A percentile compares a stretch with the other conserved stretches of the same genome.
Evolutionary conservation across 768 basidiomycete genomes (phyloP).

Genomic region (Trametes cingulata): DNA sequence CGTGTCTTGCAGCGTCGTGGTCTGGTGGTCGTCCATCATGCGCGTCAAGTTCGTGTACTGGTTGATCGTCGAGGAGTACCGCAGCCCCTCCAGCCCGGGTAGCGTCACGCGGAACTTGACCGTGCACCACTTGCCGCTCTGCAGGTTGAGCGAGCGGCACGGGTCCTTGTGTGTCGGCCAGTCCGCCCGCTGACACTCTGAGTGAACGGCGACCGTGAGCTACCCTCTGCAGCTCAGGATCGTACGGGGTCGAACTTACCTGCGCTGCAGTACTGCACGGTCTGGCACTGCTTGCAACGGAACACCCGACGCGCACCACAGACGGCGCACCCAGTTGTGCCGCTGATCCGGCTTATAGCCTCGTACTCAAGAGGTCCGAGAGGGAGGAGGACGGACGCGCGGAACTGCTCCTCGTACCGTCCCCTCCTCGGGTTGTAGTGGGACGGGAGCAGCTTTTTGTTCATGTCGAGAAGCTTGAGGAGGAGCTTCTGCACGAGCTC

Average conservation of each 20-base stretch:
- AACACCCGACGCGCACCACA: constrained; percentile 39
- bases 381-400: constrained; percentile 39
- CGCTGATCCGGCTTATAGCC: constrained; percentile 40
- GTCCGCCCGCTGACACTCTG: constrained; percentile 43
- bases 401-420: constrained; percentile 28
- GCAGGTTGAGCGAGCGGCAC: constrained; percentile 41
- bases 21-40: constrained; percentile 27
- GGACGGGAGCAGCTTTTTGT: constrained; percentile 34
- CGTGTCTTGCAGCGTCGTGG: background rate
- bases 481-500: constrained; percentile 37
- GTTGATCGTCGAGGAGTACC: constrained; percentile 18
- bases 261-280: constrained; percentile 39
- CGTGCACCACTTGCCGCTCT: constrained; percentile 40
- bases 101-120: constrained; percentile 24
- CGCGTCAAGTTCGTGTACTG: constrained; percentile 17
- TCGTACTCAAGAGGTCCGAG: constrained; percentile 37
- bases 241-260: constrained; percentile 24
- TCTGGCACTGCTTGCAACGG: constrained; percentile 39
- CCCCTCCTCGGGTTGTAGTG: constrained; percentile 28
- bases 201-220: background rate
- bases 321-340: constrained; percentile 38
- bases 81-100: constrained; percentile 13
- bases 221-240: too few relatives aligned
- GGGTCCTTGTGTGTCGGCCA: constrained; percentile 41
- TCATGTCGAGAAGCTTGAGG: constrained; percentile 35